Conservation (phyloP, 2,329 filamentous ascomycete species). For the Neonectria faginata region DNA sequence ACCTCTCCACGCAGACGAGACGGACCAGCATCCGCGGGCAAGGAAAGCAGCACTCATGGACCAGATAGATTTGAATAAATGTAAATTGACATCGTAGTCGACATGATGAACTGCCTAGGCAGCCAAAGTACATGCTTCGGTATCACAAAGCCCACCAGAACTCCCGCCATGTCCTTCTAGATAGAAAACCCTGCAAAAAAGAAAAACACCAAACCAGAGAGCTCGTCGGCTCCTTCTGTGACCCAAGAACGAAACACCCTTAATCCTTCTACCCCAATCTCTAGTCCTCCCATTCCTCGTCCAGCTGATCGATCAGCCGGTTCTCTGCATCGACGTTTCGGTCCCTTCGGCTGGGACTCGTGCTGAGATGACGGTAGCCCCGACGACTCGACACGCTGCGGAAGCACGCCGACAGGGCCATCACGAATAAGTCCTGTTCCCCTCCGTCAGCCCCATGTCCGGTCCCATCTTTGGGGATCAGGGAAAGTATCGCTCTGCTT, state of each 20-base stretch:
- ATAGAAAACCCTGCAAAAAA: conserved; percentile 29
- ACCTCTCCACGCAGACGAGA: neutral
- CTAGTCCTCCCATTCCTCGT: conserved; percentile 95
- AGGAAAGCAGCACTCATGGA: neutral
- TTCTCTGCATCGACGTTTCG: conserved; percentile 84
- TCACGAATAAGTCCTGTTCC: conserved; percentile 72
- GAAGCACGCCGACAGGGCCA: conserved; percentile 76
- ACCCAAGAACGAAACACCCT: conserved; percentile 17
- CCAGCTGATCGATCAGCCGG: conserved; percentile 91
- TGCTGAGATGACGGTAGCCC: conserved; percentile 75
- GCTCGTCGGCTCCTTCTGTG: neutral
- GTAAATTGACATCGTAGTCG: conserved; percentile 31
- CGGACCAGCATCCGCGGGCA: neutral
- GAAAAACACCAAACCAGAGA: conserved; percentile 22
- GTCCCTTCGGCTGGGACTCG: conserved; percentile 62
- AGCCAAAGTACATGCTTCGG: conserved; percentile 30
- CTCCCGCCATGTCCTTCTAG: conserved; percentile 40
- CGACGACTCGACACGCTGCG: conserved; percentile 72
- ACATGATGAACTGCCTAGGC: conserved; percentile 24
- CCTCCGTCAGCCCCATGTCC: conserved; percentile 42
- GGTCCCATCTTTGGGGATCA: conserved; percentile 32
- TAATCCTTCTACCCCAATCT: conserved; percentile 13
- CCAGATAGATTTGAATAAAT: conserved; percentile 2
- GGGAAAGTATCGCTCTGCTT: conserved; percentile 47
- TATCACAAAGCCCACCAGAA: conserved; percentile 36